Evolutionary conservation across 257 asterid species (phyloP), one percentile per base, ranked within the genome.

Genomic region (Lithospermum erythrorhizon): DNA sequence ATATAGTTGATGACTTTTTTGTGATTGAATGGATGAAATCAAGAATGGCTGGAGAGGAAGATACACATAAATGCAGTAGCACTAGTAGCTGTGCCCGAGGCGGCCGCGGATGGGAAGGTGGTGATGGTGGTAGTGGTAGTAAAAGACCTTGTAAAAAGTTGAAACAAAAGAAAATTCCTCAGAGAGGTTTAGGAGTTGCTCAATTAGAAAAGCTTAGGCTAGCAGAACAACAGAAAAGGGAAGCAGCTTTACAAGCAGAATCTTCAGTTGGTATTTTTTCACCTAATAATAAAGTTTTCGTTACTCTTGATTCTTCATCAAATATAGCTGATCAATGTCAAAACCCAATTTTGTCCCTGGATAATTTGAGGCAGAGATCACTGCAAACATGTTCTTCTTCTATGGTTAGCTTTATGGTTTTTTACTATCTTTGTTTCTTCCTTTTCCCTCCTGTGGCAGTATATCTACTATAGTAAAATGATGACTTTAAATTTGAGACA

Each of bases 181-280:
- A 85, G 61, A 83, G 98, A 63, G 98, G 98, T 16, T 71, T 87
- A 59, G 96, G 98, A 65, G 96, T 90, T 62, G 98, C 96, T 27
- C 98, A 87, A 75, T 87, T 90, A 52, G 98, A 90, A 62, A 90
- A 74, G 71, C 85, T 90, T 73, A 87, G 86, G 48, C 49, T 77
- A 10, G 98, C 87, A 65, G 94, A 85, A 65, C 89, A 87, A 65
- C 81, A 82, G 14, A 85, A 78, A 62, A 76, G 63, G 24, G 94
- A 81, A 25, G 79, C 76, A 22, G 66, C 70, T 64, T 65, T 77
- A 9, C 79, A 72, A 68, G 66, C 78, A 15, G 59, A 76, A n/a
- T 68, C 59, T 62, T 65, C 76, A 0, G 72, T 72, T 68, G 75
- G 75, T 16, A 66, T 74, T 62, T 64, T 58, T 62, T 65, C 83